Conservation (phyloP, 2,329 filamentous ascomycete genomes). For the Fusarium sp. region DNA sequence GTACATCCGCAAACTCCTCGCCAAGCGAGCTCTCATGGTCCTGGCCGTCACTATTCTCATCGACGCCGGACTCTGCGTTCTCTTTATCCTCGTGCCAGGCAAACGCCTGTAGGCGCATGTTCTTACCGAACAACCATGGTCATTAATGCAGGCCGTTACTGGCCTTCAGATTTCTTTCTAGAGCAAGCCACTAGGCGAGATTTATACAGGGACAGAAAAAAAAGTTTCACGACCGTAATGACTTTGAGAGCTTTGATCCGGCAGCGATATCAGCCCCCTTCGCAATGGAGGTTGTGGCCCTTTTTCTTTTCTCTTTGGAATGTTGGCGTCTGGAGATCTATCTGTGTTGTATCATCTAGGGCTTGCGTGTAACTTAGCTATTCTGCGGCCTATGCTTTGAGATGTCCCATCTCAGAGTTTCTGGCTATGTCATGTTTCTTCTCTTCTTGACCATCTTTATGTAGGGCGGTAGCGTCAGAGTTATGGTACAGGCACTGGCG, state of each 20-base stretch:
- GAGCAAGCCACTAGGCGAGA: constrained; percentile 26
- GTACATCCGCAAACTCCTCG: constrained; percentile 87
- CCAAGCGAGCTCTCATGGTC: constrained; percentile 85
- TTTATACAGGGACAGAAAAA: constrained; percentile 24
- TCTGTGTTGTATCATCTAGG: constrained; percentile 40
- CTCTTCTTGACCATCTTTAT: constrained; percentile 22
- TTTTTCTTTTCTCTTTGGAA: constrained; percentile 32
- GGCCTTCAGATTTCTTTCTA: constrained; percentile 25
- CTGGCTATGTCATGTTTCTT: constrained; percentile 31
- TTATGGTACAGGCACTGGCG: constrained; percentile 12
- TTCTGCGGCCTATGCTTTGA: constrained; percentile 24
- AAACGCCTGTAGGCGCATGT: constrained; percentile 71
- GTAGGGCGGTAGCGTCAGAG: constrained; percentile 9
- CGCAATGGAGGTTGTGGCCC: constrained; percentile 17
- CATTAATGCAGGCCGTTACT: constrained; percentile 41
- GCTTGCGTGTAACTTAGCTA: constrained; percentile 41
- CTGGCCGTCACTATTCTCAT: constrained; percentile 79
- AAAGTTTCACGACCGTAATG: constrained; percentile 45
- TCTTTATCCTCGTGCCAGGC: constrained; percentile 96
- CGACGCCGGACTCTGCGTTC: constrained; percentile 82
- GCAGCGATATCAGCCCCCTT: constrained; percentile 29
- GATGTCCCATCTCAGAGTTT: constrained; percentile 29
- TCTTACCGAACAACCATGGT: constrained; percentile 12
- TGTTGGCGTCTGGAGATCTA: constrained; percentile 40
- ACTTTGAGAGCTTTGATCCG: constrained; percentile 38